Percentiles rank a stretch among this genome's conserved stretches.
Conservation (phyloP, 768 basidiomycete genomes). For the Termitomyces titanicus region DNA sequence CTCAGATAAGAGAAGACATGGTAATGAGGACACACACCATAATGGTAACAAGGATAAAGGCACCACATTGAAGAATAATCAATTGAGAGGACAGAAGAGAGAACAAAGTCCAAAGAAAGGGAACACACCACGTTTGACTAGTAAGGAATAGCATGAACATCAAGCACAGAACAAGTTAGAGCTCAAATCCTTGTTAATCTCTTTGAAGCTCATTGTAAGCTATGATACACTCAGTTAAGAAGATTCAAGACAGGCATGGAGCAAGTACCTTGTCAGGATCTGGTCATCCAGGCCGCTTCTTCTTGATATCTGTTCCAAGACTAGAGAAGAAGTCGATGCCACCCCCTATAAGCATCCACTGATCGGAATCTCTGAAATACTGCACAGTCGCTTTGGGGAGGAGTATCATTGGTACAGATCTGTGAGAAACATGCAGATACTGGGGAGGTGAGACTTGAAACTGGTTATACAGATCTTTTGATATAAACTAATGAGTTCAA, state of each 20-base stretch:
- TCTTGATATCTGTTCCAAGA: conserved; percentile 73
- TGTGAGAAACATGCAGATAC: conserved; percentile 85
- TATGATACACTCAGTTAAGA: conserved; percentile 27
- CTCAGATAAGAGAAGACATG: too few species aligned
- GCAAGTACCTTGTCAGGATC: conserved; percentile 66
- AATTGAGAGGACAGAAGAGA: too few species aligned
- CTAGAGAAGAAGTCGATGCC: conserved; percentile 87
- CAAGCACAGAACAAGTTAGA: too few species aligned
- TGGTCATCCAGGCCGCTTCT: conserved; percentile 54
- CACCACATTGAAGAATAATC: too few species aligned
- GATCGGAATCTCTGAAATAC: not conserved
- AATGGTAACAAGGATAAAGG: too few species aligned
- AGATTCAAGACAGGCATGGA: conserved; percentile 8
- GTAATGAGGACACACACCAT: too few species aligned
- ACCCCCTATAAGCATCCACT: conserved; percentile 31
- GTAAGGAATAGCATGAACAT: too few species aligned
- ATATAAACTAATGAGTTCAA: too few species aligned
- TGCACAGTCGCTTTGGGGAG: too few species aligned
- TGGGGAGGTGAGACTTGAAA: conserved; percentile 50
- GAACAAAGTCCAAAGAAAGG: too few species aligned
- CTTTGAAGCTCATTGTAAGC: conserved; percentile 57
- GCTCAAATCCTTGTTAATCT: conserved; percentile 58
- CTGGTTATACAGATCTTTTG: not conserved
- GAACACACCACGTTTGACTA: too few species aligned
- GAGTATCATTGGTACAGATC: conserved; percentile 87